These are phyloP conservation scores for Penicillium sp. DNA, from an alignment of 2,329 filamentous ascomycete species.

Conservation along the genomic window DNA sequence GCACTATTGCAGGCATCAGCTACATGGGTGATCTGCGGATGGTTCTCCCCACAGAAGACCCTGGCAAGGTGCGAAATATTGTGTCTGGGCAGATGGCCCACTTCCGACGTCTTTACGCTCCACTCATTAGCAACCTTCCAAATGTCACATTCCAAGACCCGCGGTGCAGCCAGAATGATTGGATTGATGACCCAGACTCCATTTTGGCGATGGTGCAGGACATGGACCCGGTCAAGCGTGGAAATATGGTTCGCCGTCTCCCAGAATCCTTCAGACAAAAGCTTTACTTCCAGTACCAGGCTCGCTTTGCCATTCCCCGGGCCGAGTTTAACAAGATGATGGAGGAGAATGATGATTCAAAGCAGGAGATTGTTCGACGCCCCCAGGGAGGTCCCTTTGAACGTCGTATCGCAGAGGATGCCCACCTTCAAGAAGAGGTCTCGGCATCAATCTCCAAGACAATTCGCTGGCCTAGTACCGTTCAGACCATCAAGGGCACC, in stretches of 20 bases:
- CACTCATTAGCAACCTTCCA: conserved; percentile 84
- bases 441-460: conserved; percentile 80
- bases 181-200: conserved; percentile 65
- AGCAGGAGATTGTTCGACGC: conserved; percentile 66
- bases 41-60: conserved; percentile 86
- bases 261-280: conserved; percentile 85
- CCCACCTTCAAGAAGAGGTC: conserved; percentile 71
- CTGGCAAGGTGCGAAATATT: conserved; percentile 90
- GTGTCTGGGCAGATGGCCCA: conserved; percentile 88
- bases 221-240: conserved; percentile 86
- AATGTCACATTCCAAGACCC: conserved; percentile 79
- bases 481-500: conserved; percentile 81
- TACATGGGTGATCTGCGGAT: conserved; percentile 98
- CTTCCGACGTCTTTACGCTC: conserved; percentile 88
- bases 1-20: conserved; percentile 86
- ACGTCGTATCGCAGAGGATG: conserved; percentile 74
- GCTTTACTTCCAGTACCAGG: conserved; percentile 93
- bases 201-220: conserved; percentile 79
- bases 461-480: conserved; percentile 87
- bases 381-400: conserved; percentile 85
- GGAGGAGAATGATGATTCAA: conserved; percentile 70
- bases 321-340: conserved; percentile 86
- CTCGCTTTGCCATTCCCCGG: conserved; percentile 82
- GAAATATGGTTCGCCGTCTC: conserved; percentile 93
- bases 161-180: conserved; percentile 60